Evolutionary conservation across 2,329 filamentous ascomycete genomes (phyloP), one percentile per base, ranked within the genome.

Genomic region (Aspergillus persii): DNA sequence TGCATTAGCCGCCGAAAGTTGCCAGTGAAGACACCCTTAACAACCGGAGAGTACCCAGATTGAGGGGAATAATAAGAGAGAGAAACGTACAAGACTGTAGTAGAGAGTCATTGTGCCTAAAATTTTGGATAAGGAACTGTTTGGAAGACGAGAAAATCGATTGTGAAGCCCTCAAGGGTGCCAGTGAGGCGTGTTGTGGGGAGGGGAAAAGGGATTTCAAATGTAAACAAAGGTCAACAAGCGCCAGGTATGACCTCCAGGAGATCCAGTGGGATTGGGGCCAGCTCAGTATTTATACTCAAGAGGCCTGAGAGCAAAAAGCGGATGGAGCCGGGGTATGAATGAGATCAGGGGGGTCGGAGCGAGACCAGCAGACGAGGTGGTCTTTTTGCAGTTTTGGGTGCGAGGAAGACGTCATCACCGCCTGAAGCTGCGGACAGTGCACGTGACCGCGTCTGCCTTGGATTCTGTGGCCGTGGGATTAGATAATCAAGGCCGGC

Each of bases 361-460:
- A 33, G 12, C 15, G 29, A 56, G 36, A 5, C 26, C 18, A 52
- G 23, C 33, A 31, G 61, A 94, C 86, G 75, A 90, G 77, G 80
- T 96, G 96, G 71, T 95, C 91, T 91, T 95, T 71, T 65, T 66
- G 56, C 61, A 68, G 59, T 51, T 62, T 61, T 54, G 48, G 59
- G 51, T 62, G 62, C 57, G 68, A 63, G 60, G 58, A 69, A 72
- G 69, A 75, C 72, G 72, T 75, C 72, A 74, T 74, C 61, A 64
- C 59, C 51, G 57, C 61, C 56, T 27, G 33, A 57, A 62, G 59
- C 58, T 58, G 58, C 54, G 15, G 4, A 1, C 4, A n/a, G 9
- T 18, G 29, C 65, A 68, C 62, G 63, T 66, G 66, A 61, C 23
- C 12, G 3, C 18, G 15, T 9, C 33, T 54, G 44, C 15, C 31